Evolutionary conservation across 2,329 filamentous ascomycete genomes (phyloP).

Genomic region (Diplodia corticola): DNA sequence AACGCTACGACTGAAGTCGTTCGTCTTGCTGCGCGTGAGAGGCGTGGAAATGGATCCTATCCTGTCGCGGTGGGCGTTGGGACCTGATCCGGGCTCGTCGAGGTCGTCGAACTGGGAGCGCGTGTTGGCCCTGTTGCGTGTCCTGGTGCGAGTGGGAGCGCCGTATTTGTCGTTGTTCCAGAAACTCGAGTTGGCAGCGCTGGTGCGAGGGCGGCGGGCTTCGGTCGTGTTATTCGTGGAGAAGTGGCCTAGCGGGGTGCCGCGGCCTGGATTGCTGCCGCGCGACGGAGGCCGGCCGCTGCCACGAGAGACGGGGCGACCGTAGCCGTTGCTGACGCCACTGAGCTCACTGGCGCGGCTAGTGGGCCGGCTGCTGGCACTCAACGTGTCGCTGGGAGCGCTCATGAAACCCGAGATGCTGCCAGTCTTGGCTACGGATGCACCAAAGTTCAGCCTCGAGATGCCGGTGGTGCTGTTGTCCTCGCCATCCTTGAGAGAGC

Average conservation of each 20-base stretch:
- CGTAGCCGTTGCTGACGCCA: constrained; percentile 48
- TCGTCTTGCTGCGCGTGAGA: constrained; percentile 26
- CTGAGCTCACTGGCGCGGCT: constrained; percentile 62
- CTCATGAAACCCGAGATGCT: constrained; percentile 26
- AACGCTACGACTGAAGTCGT: constrained; percentile 55
- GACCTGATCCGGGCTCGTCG: not conserved
- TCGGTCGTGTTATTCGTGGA: constrained; percentile 5
- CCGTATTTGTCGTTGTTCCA: constrained; percentile 8
- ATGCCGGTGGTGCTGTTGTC: constrained; percentile 28
- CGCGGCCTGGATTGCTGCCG: not conserved
- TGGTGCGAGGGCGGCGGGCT: constrained; percentile 39
- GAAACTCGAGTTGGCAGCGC: not conserved
- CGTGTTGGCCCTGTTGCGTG: constrained; percentile 13
- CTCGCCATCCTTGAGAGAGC: constrained; percentile 34
- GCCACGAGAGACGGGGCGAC: constrained; percentile 13
- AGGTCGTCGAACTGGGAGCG: constrained; percentile 17
- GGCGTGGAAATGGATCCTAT: constrained; percentile 37
- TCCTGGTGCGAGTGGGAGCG: constrained; percentile 8
- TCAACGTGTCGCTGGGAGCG: constrained; percentile 34
- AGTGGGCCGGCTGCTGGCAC: constrained; percentile 62
- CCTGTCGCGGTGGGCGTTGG: not conserved
- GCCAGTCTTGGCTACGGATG: constrained; percentile 1
- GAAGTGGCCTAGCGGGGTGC: constrained; percentile 14
- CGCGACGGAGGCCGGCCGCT: constrained; percentile 13
- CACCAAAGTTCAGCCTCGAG: constrained; percentile 28